phyloP scores from a whole-genome alignment of 305 asterid genomes.

The Rubia peregrina region DNA sequence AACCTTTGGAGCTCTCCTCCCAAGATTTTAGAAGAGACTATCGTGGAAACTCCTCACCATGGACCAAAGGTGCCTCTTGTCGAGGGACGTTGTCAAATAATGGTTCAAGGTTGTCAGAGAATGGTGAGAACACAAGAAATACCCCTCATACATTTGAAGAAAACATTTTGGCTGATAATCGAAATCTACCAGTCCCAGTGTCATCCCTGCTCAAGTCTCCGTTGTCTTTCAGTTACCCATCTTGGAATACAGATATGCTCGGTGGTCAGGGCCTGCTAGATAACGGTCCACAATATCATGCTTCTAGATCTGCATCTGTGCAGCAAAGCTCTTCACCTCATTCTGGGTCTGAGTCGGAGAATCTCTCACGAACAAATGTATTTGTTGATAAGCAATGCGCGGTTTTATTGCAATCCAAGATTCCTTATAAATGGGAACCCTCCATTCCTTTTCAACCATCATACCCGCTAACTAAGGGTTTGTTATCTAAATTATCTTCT shows the following conservation, averaged over 20 bases:
- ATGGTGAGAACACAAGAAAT: slow-evolving; percentile 21
- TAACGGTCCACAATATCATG: slow-evolving; percentile 28
- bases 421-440: slow-evolving; percentile 66
- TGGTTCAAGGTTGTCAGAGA: slow-evolving; percentile 25
- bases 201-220: slow-evolving; percentile 29
- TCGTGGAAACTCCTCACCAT: slow-evolving; percentile 26
- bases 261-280: slow-evolving; percentile 30
- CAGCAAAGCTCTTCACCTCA: slow-evolving; percentile 32
- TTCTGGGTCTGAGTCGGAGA: slow-evolving; percentile 41
- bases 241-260: slow-evolving; percentile 31
- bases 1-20: slow-evolving; percentile 17
- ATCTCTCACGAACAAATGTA: slow-evolving; percentile 22
- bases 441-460: slow-evolving; percentile 75
- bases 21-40: slow-evolving; percentile 20
- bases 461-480: slow-evolving; percentile 41
- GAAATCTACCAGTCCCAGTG: slow-evolving; percentile 24
- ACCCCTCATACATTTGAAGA: slow-evolving; percentile 28
- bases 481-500: slow-evolving; percentile 33
- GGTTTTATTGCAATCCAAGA: slow-evolving; percentile 23
- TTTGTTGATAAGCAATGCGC: slow-evolving; percentile 24
- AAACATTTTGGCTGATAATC: slow-evolving; percentile 22
- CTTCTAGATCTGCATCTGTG: slow-evolving; percentile 37
- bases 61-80: slow-evolving; percentile 29
- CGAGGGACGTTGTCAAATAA: slow-evolving; percentile 28
- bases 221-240: slow-evolving; percentile 37